Base-by-base conservation (phyloP, 805 yeast genomes). In the Teunomyces cretensis region DNA sequence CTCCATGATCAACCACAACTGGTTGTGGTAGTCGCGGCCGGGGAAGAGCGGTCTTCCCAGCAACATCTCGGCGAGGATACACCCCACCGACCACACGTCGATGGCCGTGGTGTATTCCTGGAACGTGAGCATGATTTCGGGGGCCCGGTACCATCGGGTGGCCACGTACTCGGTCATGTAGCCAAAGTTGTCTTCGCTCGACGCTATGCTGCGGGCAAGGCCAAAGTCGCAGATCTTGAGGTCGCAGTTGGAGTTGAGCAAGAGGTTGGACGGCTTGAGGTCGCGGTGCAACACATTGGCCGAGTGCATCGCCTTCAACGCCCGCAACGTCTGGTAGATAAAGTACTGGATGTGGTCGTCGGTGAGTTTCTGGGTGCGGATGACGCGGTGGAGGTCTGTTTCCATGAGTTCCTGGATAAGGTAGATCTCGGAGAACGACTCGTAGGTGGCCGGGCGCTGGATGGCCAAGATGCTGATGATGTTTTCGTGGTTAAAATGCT, bases 141-240 rank as follows among this genome's bases (percentile, higher is more conserved):
- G 98, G 0, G 98, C 98, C 45, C 98, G 75, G 65, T 92, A 92
- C 97, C 98, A 92, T 53, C 98, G 74, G 3, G 98, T 92, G 8
- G 98, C 98, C 36, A 92, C 98, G 62, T 92, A 92, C 65, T 92
- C 98, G 2, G 98, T 92, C 96, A 92, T 86, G 62, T 83, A 83
- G 4, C 88, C 89, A 49, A 81, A 78, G 60, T 82, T 83, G 58
- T 82, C 84, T 56, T 84, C 84, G 44, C 71, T 72, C 47, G 79
- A 73, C 30, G 88, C 81, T 47, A 81, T 76, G 15, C 82, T 68
- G 47, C 87, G 70, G 1, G 98, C 97, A 37, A 92, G 74, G 0
- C 98, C 98, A 64, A 92, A 92, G 65, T 92, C 98, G 66, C 97
- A 90, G 42, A 92, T 79, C 61, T 92, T 92, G 53, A 92, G 76